Evolutionary conservation across 163 green algal species (phyloP), one percentile per base, ranked within the genome.

Genomic region (Prototheca wickerhamii): DNA sequence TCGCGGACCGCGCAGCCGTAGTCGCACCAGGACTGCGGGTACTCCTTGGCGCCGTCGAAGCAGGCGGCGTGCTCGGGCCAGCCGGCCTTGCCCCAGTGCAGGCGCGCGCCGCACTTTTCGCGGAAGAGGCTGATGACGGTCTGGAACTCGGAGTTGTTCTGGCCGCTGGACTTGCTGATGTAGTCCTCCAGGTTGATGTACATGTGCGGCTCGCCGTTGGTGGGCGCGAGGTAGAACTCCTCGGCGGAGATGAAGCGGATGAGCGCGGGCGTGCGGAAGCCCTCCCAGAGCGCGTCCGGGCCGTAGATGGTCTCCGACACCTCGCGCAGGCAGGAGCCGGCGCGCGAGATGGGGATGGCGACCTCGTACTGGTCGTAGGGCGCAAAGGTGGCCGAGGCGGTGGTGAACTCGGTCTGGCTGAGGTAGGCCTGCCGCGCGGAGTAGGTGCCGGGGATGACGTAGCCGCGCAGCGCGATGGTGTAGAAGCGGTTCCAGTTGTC

Each of bases 131-230:
- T n/a, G 3, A 92, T 69, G 21, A 88, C 67, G 7, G 58, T 60
- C 43, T 82, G 70, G 67, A 94, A 96, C 17, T 68, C 33, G 0
- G 49, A 57, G 67, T 94, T 95, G 51, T 25, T 34, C 21, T 23
- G 29, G 23, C 67, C 68, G 34, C 58, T 76, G 35, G 8, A 12
- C 21, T 32, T 50, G 12, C 35, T 73, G 3, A 90, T 52, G 58
- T 89, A 83, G 69, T 94, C 86, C 73, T 96, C 88, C 4, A 95
- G 69, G 68, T 95, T 95, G 56, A 96, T 65, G 67, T 78, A 94
- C 64, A 95, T 83, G 35, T 51, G 42, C 0, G 86, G 84, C 0
- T 60, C 72, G 42, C 76, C 81, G 40, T 83, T 60, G 25, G 76
- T 70, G 25, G 73, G 74, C 7, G 76, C 78, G 10, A 93, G 70